Evolutionary conservation across 768 basidiomycete species (phyloP).

Genomic region (Trametes villosa): DNA sequence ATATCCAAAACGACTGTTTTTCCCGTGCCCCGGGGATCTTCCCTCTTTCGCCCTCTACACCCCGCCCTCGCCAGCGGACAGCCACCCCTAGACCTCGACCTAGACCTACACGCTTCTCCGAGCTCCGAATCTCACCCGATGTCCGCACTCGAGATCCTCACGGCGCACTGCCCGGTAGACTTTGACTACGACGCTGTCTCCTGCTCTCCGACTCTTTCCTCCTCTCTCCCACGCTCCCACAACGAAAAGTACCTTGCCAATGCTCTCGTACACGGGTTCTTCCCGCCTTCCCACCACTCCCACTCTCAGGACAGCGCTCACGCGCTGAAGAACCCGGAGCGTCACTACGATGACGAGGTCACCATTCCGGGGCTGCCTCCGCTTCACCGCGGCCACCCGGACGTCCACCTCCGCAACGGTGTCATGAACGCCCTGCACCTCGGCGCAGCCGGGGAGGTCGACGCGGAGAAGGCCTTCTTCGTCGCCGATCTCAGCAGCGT

Average conservation of each 20-base stretch:
- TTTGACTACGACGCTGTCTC: conserved; percentile 35
- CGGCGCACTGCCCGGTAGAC: conserved; percentile 35
- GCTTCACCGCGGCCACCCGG: conserved; percentile 68
- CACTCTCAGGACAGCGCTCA: conserved; percentile 17
- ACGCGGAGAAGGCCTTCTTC: conserved; percentile 95
- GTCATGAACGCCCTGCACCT: conserved; percentile 66
- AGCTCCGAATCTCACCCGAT: conserved; percentile 40
- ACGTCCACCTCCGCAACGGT: conserved; percentile 76
- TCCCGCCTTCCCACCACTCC: conserved; percentile 15
- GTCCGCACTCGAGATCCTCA: conserved; percentile 61
- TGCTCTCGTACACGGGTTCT: conserved; percentile 26
- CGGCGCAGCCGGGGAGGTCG: conserved; percentile 55
- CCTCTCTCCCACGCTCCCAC: conserved; percentile 26
- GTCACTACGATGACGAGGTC: conserved; percentile 42
- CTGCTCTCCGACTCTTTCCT: conserved; percentile 30
- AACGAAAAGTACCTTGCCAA: conserved; percentile 30
- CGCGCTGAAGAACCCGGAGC: conserved; percentile 19
- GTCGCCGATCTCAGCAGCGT: conserved; percentile 92
- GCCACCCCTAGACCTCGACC: conserved; percentile 27
- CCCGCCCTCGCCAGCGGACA: conserved; percentile 16
- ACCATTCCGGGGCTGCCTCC: conserved; percentile 70
- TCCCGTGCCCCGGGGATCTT: conserved; percentile 19
- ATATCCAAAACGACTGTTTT: conserved; percentile 28
- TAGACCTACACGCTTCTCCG: conserved; percentile 29
- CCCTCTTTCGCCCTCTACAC: conserved; percentile 4